phyloP scores from a whole-genome alignment of 1,139 yeast genomes.

The Scheffersomyces stambukii region DNA sequence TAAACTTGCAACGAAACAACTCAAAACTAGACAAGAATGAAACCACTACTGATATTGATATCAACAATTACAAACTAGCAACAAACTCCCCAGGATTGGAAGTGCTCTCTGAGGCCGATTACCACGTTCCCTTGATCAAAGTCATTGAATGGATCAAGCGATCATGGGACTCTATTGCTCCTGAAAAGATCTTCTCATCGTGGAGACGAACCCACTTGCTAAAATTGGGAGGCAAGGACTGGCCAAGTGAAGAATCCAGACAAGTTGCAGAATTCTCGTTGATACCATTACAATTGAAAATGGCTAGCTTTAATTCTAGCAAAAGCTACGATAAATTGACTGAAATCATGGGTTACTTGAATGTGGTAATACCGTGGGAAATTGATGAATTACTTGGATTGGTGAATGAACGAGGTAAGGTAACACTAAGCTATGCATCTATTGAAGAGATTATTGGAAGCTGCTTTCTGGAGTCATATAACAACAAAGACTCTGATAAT shows the following conservation, averaged over 20 bases:
- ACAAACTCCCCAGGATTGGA: constrained; percentile 12
- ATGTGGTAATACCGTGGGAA: constrained; percentile 57
- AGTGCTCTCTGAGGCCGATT: constrained; percentile 35
- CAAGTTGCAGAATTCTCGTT: constrained; percentile 6
- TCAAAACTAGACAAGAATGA: constrained; percentile 10
- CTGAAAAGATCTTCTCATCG: constrained; percentile 42
- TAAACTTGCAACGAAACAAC: constrained; percentile 31
- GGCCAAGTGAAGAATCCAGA: constrained; percentile 13
- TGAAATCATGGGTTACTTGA: constrained; percentile 39
- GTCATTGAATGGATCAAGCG: constrained; percentile 56
- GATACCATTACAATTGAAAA: constrained; percentile 3
- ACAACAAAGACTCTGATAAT: constrained; percentile 11
- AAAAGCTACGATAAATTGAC: constrained; percentile 34
- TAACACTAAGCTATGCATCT: constrained; percentile 53
- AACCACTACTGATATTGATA: not conserved
- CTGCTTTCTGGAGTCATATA: constrained; percentile 45
- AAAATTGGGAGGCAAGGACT: constrained; percentile 5
- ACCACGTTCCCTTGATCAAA: constrained; percentile 46
- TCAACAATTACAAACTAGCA: constrained; percentile 1
- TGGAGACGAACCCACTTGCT: constrained; percentile 46
- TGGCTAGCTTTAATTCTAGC: constrained; percentile 15
- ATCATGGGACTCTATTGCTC: constrained; percentile 52
- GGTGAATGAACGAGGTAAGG: constrained; percentile 54
- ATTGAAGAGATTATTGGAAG: constrained; percentile 62
- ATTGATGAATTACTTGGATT: constrained; percentile 51